Percentiles rank a stretch among this genome's conserved stretches.
phyloP scores from a whole-genome alignment of 139 green algal genomes.

The Raphidocelis subcapitata region DNA sequence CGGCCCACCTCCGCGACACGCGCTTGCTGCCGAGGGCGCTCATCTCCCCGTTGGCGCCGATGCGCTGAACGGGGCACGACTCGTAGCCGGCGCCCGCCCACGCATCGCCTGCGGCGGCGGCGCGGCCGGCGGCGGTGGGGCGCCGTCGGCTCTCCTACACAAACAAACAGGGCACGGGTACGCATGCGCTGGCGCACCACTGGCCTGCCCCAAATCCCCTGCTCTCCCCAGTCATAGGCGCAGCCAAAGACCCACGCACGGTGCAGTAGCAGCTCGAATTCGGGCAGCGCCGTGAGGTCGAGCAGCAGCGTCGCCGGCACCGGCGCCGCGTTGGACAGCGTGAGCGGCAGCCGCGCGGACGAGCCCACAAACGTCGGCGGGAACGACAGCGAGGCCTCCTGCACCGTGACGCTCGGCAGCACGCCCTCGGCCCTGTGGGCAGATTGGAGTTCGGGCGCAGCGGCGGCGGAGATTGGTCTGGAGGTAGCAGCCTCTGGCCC shows the following conservation, averaged over 20 bases:
- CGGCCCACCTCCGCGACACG: conserved; percentile 16
- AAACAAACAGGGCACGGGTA: no score
- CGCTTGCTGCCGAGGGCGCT: conserved; percentile 34
- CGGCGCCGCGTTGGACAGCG: conserved; percentile 56
- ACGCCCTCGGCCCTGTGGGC: conserved; percentile 44
- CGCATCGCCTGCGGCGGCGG: conserved; percentile 41
- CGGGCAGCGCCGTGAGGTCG: conserved; percentile 44
- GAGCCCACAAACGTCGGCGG: conserved; percentile 48
- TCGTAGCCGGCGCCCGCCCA: conserved; percentile 64
- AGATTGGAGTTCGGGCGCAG: neutral
- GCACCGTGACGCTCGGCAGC: conserved; percentile 52
- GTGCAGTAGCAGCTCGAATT: conserved; percentile 56
- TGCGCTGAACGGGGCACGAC: conserved; percentile 50
- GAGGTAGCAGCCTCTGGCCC: no score
- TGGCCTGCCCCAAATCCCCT: no score
- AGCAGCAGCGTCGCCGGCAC: conserved; percentile 47
- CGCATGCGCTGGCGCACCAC: no score
- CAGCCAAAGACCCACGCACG: no score
- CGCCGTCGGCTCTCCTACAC: no score
- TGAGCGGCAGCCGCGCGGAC: conserved; percentile 41
- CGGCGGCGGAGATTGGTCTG: neutral
- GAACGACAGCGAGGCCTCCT: conserved; percentile 16
- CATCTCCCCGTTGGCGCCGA: conserved; percentile 32
- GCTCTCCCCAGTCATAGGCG: no score
- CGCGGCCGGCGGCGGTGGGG: no score